Evolutionary conservation across 768 basidiomycete species (phyloP).

Genomic region (Ramaria rubella): DNA sequence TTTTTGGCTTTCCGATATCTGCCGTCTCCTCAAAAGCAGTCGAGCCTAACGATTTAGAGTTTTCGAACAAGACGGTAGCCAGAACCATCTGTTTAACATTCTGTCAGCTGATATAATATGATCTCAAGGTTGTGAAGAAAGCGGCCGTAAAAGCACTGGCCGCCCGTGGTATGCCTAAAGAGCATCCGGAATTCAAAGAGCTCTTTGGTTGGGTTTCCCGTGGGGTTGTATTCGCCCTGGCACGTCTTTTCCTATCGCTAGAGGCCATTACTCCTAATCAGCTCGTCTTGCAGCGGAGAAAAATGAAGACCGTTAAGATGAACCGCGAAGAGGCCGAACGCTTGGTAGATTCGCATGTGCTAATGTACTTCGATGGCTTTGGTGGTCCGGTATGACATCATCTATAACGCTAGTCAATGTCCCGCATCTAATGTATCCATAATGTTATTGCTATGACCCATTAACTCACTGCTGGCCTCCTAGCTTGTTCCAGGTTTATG

Average conservation of each 20-base stretch:
- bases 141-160: conserved; percentile 29
- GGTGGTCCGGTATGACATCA: background rate
- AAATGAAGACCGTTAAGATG: conserved; percentile 23
- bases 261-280: background rate
- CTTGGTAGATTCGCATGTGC: conserved; percentile 31
- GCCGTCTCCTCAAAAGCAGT: background rate
- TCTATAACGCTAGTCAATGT: background rate
- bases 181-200: conserved; percentile 36
- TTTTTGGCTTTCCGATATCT: conserved; percentile 1
- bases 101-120: background rate
- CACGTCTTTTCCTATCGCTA: conserved; percentile 19
- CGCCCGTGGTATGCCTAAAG: conserved; percentile 28
- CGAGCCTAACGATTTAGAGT: conserved; percentile 35
- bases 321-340: conserved; percentile 24
- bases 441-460: too few species aligned
- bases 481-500: too few species aligned
- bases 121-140: conserved; percentile 34
- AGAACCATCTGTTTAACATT: background rate
- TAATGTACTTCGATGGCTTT: conserved; percentile 28
- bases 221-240: conserved; percentile 36
- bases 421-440: too few species aligned
- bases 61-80: conserved; percentile 54
- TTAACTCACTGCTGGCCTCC: too few species aligned
- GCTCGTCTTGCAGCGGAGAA: conserved; percentile 19
- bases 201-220: conserved; percentile 35